Conservation (phyloP, 257 asterid species). For the Lithospermum erythrorhizon region DNA sequence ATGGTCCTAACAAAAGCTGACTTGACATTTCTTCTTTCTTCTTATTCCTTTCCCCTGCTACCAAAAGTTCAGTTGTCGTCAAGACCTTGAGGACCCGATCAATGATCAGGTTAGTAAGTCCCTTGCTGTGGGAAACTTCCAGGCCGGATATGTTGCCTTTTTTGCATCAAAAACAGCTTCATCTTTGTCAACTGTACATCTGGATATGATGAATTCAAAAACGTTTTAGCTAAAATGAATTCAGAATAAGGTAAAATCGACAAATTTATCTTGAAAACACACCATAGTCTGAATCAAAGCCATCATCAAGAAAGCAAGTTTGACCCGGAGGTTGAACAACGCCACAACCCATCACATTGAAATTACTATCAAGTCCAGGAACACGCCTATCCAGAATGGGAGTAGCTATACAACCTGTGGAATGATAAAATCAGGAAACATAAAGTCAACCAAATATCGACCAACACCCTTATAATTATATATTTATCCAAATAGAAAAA, state of each 20-base stretch:
- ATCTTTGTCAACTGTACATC: neutral
- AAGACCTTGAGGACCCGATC: neutral
- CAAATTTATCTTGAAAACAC: neutral
- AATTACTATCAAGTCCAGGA: neutral
- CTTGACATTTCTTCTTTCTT: neutral
- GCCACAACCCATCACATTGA: neutral
- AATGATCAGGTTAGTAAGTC: neutral
- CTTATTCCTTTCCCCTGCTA: neutral
- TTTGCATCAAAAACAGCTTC: neutral
- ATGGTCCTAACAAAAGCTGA: neutral
- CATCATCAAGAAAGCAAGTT: neutral
- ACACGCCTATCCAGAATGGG: neutral
- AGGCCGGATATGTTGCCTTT: neutral
- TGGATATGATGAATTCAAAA: neutral
- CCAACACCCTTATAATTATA: neutral
- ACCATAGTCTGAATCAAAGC: neutral
- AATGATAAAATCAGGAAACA: too few species aligned
- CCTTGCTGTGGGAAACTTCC: neutral
- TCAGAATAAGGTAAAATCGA: neutral
- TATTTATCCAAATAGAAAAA: too few species aligned
- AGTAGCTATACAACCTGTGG: neutral
- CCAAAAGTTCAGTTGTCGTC: neutral
- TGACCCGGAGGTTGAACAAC: neutral
- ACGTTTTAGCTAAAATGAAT: too few species aligned
- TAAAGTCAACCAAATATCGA: neutral